Evolutionary conservation across 2,329 filamentous ascomycete genomes (phyloP), one percentile per base, ranked within the genome.

Genomic region (Xylaria sp.): DNA sequence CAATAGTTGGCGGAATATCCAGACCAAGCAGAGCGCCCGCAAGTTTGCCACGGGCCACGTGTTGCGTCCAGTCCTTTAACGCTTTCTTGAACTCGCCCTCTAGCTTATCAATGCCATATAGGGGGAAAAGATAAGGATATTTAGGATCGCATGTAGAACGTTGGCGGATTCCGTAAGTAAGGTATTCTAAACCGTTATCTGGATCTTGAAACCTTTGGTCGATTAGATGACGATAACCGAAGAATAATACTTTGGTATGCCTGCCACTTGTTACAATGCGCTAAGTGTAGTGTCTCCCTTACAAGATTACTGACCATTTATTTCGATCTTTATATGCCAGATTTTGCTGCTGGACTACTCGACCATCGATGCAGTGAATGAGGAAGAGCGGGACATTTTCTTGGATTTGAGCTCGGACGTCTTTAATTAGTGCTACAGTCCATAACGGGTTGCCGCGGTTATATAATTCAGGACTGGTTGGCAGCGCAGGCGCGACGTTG

Each of bases 1-100:
- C 34, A 8, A 67, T 48, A 13, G n/a, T 32, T 18, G 45, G 28
- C 2, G 55, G 45, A 15, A 64, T 43, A 6, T 64, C 39, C 34
- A 15, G 8, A 18, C 32, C n/a, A 1, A 20, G 10, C 7, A 56
- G 52, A 56, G 34, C 10, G 15, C 4, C n/a, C n/a, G 12, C n/a
- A 2, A 56, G 6, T 18, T 10, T 36, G 8, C 18, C 4, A 20
- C 30, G 28, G 5, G 28, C 10, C 2, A 36, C n/a, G 3, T 32
- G 28, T 4, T 7, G 23, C 9, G 3, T 6, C 30, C 50, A 55
- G 50, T 13, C 28, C 3, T 55, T 13, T 39, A 15, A 15, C 8
- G 45, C 20, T 25, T 2, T 48, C 45, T 15, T 48, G 23, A 48
- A 48, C 5, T 0, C 12, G 2, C 5, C 0, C 3, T 28, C 5